These are phyloP conservation scores for Lineolata rhizophorae DNA, from an alignment of 495 filamentous ascomycete species.

Conservation along the genomic window DNA sequence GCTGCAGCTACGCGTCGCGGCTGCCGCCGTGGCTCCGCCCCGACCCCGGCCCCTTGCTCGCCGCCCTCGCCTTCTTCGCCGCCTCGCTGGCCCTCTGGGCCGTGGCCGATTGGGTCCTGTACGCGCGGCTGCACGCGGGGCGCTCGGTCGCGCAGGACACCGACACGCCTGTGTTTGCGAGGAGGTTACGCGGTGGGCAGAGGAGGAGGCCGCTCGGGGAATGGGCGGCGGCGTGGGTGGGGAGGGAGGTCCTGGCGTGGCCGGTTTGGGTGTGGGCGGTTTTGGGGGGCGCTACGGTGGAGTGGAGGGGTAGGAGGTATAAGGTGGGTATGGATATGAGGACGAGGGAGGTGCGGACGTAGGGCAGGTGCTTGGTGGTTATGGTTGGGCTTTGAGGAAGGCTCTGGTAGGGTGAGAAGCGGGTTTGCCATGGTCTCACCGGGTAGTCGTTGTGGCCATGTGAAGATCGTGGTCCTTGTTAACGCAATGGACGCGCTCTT, in stretches of 20 bases:
- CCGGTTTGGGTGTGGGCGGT: constrained; percentile 80
- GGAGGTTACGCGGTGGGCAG: constrained; percentile 6
- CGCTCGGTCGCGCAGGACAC: constrained; percentile 47
- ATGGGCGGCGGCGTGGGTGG: constrained; percentile 72
- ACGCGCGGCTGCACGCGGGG: constrained; percentile 46
- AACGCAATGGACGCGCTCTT: too few species aligned
- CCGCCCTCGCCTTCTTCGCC: constrained; percentile 40
- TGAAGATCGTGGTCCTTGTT: too few species aligned
- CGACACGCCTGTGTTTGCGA: constrained; percentile 51
- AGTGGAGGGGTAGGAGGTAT: constrained; percentile 70
- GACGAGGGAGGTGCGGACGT: constrained; percentile 30
- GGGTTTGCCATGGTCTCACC: too few species aligned
- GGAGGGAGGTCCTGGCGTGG: constrained; percentile 57
- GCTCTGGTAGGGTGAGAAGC: too few species aligned
- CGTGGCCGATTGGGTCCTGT: constrained; percentile 48
- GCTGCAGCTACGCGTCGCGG: too few species aligned
- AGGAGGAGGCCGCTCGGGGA: constrained; percentile 27
- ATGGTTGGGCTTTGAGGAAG: too few species aligned
- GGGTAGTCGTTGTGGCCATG: too few species aligned
- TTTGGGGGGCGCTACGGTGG: constrained; percentile 58
- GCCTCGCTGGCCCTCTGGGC: constrained; percentile 58
- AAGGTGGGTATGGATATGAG: constrained; percentile 69
- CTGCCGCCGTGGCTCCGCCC: too few species aligned
- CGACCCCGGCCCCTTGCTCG: too few species aligned
- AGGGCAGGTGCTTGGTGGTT: too few species aligned